phyloP scores from a whole-genome alignment of 1,284 basidiomycete genomes.

The Phellopilus nigrolimitatus region DNA sequence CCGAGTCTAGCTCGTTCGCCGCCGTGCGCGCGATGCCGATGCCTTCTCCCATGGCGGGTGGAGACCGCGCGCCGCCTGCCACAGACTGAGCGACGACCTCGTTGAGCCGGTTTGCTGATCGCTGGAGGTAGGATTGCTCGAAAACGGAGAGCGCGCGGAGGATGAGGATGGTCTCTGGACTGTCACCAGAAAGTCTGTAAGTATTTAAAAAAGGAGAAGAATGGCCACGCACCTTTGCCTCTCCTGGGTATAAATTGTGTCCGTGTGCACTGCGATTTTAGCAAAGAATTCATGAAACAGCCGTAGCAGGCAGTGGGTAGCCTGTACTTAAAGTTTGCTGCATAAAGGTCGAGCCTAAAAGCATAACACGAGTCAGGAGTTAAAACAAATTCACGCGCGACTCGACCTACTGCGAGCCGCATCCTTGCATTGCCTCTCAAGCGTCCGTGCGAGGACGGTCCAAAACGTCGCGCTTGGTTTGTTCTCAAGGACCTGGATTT shows the following conservation, averaged over 20 bases:
- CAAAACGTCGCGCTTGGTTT: constrained; percentile 91
- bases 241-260: constrained; percentile 79
- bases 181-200: constrained; percentile 33
- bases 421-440: constrained; percentile 79
- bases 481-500: constrained; percentile 71
- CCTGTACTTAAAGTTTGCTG: constrained; percentile 82
- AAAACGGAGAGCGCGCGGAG: constrained; percentile 79
- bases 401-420: constrained; percentile 58
- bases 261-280: constrained; percentile 91
- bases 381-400: background rate
- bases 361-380: background rate
- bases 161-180: constrained; percentile 86
- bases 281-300: constrained; percentile 95
- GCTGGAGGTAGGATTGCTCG: constrained; percentile 80
- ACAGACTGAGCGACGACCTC: constrained; percentile 76
- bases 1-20: constrained; percentile 88
- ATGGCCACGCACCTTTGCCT: constrained; percentile 68
- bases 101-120: constrained; percentile 76
- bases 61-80: constrained; percentile 55
- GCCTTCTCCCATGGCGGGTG: constrained; percentile 75
- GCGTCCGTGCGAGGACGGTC: constrained; percentile 73
- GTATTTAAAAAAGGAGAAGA: background rate
- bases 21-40: constrained; percentile 70
- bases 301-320: constrained; percentile 81
- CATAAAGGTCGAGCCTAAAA: constrained; percentile 71